phyloP scores from a whole-genome alignment of 345 rosid genomes.

The Pseudoturritis turrita region DNA sequence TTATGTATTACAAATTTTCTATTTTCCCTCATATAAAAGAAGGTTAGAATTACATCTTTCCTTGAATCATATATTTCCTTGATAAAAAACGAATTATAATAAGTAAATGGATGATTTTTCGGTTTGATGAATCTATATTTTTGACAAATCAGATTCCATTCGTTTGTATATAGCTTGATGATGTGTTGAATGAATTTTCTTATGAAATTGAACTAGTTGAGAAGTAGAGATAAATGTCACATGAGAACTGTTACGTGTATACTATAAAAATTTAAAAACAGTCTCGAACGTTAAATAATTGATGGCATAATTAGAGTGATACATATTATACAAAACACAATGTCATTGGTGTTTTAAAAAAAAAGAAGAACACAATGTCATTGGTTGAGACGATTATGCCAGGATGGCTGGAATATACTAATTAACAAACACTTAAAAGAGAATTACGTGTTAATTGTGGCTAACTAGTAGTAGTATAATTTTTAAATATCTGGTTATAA shows the following conservation, averaged over 20 bases:
- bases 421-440: constrained; percentile 13
- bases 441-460: constrained; percentile 4
- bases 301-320: not conserved
- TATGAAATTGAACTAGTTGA: not conserved
- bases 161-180: not conserved
- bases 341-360: no score
- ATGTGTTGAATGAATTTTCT: not conserved
- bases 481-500: constrained; percentile 6
- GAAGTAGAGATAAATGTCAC: not conserved
- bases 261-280: not conserved
- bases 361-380: not conserved
- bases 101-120: not conserved
- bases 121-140: not conserved
- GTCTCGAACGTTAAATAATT: not conserved
- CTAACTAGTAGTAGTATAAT: not conserved
- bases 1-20: not conserved
- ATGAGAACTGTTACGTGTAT: not conserved
- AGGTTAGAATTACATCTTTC: not conserved
- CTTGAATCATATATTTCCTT: not conserved
- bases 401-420: constrained; percentile 21
- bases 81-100: not conserved
- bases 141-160: not conserved
- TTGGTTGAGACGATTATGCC: constrained; percentile 19
- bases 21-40: not conserved
- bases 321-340: not conserved